Evolutionary conservation across 768 basidiomycete species (phyloP), one percentile per base, ranked within the genome.

Genomic region (Suillus lakei): DNA sequence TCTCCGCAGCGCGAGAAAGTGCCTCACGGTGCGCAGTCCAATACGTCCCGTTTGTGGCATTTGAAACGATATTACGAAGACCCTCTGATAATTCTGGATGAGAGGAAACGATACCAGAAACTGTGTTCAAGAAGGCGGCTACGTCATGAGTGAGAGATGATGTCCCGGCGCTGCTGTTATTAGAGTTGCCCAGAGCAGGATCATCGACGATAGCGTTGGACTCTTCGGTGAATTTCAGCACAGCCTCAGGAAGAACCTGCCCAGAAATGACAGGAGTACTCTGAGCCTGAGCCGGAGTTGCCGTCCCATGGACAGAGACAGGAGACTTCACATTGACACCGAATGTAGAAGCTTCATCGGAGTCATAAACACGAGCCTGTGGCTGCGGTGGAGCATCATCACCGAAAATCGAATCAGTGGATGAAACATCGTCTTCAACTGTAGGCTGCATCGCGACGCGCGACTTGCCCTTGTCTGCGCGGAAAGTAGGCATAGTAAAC

Each of bases 21-120:
- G 84, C 78, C 10, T 85, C 84, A 56, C 88, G 85, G 70, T 92
- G 90, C 34, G 82, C 75, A 41, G 79, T 74, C 91, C 90, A 94
- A 72, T 94, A 93, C 10, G 84, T 80, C 28, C 91, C 92, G 60
- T 80, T 85, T 6, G 83, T 80, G 5, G 88, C 80, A 68, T 93
- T 91, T 59, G 79, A 79, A 53, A 87, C 73, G 39, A 94, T 85
- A 71, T 85, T 88, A 64, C 86, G 88, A 63, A 94, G 73, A 51
- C 84, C 84, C 63, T 91, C 88, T 4, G 89, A 84, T 13, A 94
- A 75, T 67, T 94, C 91, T 5, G 92, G 92, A 69, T 93, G 90
- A 6, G 85, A 74, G 0, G 84, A 78, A 50, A 93, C 73, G 36
- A 88, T 81, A n/a, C 74, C 78, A 48, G 83, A 84, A 63, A 93